phyloP scores from a whole-genome alignment of 805 yeast genomes.

The Spathaspora hagerdaliae region DNA sequence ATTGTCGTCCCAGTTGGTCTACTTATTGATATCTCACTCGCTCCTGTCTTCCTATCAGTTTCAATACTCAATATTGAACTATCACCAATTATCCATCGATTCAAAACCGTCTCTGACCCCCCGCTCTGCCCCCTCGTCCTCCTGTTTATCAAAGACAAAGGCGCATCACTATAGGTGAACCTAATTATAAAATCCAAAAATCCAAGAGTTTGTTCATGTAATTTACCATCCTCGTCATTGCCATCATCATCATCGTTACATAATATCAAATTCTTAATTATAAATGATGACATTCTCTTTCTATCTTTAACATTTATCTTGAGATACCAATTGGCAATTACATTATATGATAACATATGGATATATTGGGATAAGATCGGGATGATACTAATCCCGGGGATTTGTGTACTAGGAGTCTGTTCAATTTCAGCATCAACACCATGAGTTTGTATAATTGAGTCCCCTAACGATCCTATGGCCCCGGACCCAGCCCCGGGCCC shows the following conservation, averaged over 20 bases:
- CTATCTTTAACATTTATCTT: constrained; percentile 59
- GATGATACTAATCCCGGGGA: constrained; percentile 29
- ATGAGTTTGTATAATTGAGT: constrained; percentile 21
- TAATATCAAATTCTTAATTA: constrained; percentile 51
- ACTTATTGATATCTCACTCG: constrained; percentile 48
- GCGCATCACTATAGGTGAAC: constrained; percentile 62
- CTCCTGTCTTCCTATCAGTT: constrained; percentile 50
- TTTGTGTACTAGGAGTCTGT: constrained; percentile 49
- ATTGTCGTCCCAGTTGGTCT: constrained; percentile 64
- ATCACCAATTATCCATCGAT: constrained; percentile 58
- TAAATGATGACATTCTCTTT: constrained; percentile 55
- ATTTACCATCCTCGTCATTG: constrained; percentile 15
- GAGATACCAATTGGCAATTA: constrained; percentile 69
- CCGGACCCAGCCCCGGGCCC: too few species aligned
- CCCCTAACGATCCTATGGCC: constrained; percentile 8
- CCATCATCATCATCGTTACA: constrained; percentile 12
- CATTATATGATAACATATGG: constrained; percentile 59
- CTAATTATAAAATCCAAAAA: constrained; percentile 64
- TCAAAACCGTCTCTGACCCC: constrained; percentile 7
- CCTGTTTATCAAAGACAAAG: constrained; percentile 38
- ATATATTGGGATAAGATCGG: constrained; percentile 58
- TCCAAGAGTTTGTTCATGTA: constrained; percentile 56
- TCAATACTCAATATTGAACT: constrained; percentile 52
- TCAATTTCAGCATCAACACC: constrained; percentile 52
- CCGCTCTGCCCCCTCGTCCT: neutral